These are phyloP conservation scores for Fusarium vanettenii DNA, from an alignment of 2,329 filamentous ascomycete genomes.

Conservation along the genomic window DNA sequence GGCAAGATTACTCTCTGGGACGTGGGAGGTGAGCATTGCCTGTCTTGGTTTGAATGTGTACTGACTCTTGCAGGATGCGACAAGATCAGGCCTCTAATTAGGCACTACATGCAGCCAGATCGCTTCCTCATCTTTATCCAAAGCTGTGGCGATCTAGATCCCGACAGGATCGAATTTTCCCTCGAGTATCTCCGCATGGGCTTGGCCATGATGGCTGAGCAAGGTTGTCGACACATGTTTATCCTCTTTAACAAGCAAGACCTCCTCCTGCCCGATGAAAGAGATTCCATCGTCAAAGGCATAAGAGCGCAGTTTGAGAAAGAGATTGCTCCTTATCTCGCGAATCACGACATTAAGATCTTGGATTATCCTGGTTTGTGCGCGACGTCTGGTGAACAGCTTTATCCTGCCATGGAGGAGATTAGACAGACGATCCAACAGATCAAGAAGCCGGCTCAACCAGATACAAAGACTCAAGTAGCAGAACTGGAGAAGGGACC, in stretches of 20 bases:
- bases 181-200: slow-evolving; percentile 42
- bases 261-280: slow-evolving; percentile 27
- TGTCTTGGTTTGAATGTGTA: not conserved
- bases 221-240: slow-evolving; percentile 41
- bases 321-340: slow-evolving; percentile 20
- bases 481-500: slow-evolving; percentile 19
- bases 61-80: slow-evolving; percentile 39
- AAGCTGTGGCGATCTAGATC: slow-evolving; percentile 41
- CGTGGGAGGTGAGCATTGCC: slow-evolving; percentile 39
- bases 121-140: slow-evolving; percentile 45
- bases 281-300: slow-evolving; percentile 26
- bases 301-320: slow-evolving; percentile 15
- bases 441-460: not conserved
- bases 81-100: slow-evolving; percentile 41
- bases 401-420: slow-evolving; percentile 25
- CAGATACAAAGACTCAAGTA: slow-evolving; percentile 7
- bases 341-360: slow-evolving; percentile 27
- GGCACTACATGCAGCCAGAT: slow-evolving; percentile 43
- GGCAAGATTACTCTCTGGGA: slow-evolving; percentile 44
- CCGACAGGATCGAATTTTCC: slow-evolving; percentile 39
- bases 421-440: slow-evolving; percentile 27
- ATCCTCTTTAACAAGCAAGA: slow-evolving; percentile 50
- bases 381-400: slow-evolving; percentile 22
- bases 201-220: slow-evolving; percentile 31
- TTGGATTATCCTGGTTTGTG: slow-evolving; percentile 41